These are phyloP conservation scores for Lachnellula occidentalis DNA, from an alignment of 2,329 filamentous ascomycete species.

Conservation along the genomic window DNA sequence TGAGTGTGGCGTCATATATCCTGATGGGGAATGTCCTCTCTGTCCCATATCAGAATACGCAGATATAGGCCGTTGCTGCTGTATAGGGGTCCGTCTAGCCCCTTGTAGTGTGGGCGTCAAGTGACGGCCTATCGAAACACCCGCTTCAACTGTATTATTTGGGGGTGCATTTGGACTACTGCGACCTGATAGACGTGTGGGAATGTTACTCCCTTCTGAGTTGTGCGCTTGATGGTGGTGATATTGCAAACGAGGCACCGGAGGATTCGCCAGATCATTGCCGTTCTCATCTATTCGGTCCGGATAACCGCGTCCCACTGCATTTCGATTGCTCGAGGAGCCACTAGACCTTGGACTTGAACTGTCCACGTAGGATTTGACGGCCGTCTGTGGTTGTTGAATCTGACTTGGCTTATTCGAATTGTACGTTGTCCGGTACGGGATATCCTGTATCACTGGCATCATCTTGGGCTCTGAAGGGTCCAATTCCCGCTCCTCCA, in stretches of 20 bases:
- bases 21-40: conserved; percentile 55
- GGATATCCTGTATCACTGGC: conserved; percentile 23
- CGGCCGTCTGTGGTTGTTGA: conserved; percentile 29
- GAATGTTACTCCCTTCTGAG: conserved; percentile 35
- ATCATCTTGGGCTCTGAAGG: conserved; percentile 7
- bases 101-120: conserved; percentile 52
- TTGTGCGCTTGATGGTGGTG: conserved; percentile 49
- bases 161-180: conserved; percentile 12
- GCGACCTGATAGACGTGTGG: conserved; percentile 11
- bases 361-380: conserved; percentile 26
- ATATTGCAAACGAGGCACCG: conserved; percentile 55
- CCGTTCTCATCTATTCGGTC: conserved; percentile 23
- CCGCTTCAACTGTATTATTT: conserved; percentile 38
- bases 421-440: conserved; percentile 25
- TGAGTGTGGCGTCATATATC: conserved; percentile 19
- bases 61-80: conserved; percentile 59
- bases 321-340: conserved; percentile 8
- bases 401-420: conserved; percentile 18
- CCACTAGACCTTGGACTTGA: conserved; percentile 19
- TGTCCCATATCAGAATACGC: conserved; percentile 67
- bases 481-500: conserved; percentile 8
- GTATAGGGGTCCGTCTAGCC: conserved; percentile 52
- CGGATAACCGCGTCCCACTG: conserved; percentile 6
- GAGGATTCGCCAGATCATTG: conserved; percentile 9
- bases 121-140: conserved; percentile 51